These are phyloP conservation scores for Syncephalastrum racemosum DNA, from an alignment of 371 early-diverging fungal species.

Conservation along the genomic window DNA sequence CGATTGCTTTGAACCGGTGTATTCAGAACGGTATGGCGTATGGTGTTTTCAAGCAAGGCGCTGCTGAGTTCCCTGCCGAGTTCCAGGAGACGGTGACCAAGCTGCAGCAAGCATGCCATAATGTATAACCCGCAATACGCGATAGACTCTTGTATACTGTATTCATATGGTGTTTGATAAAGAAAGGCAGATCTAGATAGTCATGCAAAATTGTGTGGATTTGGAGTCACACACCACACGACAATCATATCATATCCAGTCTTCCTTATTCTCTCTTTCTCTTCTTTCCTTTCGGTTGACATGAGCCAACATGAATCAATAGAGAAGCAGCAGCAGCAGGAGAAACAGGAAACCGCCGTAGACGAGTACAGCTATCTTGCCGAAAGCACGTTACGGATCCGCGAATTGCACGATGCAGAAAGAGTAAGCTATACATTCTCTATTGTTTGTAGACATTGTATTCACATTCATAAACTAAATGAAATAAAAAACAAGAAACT, in stretches of 20 bases:
- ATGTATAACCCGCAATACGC: no score
- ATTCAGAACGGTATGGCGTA: no score
- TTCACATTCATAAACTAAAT: not conserved
- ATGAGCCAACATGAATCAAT: not conserved
- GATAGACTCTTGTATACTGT: no score
- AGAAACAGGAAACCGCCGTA: not conserved
- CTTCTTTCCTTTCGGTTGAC: not conserved
- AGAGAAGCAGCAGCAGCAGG: not conserved
- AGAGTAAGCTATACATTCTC: slow-evolving; percentile 20
- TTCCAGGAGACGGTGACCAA: no score
- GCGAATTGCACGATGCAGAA: slow-evolving; percentile 43
- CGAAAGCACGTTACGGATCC: slow-evolving; percentile 43
- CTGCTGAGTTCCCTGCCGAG: no score
- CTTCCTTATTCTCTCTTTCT: not conserved
- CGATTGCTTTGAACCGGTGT: no score
- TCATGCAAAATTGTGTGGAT: no score
- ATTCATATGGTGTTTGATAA: no score
- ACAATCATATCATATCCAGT: not conserved
- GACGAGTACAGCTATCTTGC: slow-evolving; percentile 15
- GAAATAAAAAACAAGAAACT: slow-evolving; percentile 31
- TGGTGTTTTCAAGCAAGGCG: no score
- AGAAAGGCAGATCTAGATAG: no score
- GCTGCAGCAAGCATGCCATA: no score
- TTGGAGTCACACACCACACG: no score
- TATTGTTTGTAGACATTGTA: not conserved